These are phyloP conservation scores for Chlorella sorokiniana DNA, from an alignment of 139 green algal genomes.

Conservation along the genomic window DNA sequence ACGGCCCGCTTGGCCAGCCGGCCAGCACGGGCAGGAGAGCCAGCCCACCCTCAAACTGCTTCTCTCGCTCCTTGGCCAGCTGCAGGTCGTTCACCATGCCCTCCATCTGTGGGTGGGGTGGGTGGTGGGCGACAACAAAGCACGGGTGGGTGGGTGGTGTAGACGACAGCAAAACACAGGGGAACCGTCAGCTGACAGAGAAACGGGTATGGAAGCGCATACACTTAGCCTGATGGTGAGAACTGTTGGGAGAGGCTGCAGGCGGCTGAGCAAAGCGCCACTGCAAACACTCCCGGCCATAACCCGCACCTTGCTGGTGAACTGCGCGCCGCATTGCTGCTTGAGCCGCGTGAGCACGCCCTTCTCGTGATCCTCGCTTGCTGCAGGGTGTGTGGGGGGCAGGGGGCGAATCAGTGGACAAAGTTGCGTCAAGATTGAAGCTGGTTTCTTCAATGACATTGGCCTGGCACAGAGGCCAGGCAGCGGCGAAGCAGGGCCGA, in stretches of 20 bases:
- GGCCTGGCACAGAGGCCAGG: too few species aligned
- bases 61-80: conserved; percentile 88
- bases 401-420: background rate
- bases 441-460: background rate
- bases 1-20: too few species aligned
- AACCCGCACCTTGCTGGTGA: conserved; percentile 84
- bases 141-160: background rate
- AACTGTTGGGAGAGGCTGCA: too few species aligned
- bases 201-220: too few species aligned
- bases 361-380: conserved; percentile 95
- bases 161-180: too few species aligned
- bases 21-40: background rate
- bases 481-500: too few species aligned
- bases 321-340: conserved; percentile 96
- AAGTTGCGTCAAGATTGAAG: background rate
- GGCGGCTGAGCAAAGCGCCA: too few species aligned
- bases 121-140: too few species aligned
- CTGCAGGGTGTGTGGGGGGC: conserved; percentile 27
- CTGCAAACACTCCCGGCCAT: too few species aligned
- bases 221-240: too few species aligned
- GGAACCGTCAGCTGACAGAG: too few species aligned
- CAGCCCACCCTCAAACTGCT: conserved; percentile 70
- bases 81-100: conserved; percentile 96
- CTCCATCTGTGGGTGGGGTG: conserved; percentile 72
- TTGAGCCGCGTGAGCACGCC: conserved; percentile 95